Evolutionary conservation across 129 eudicot genomes (phyloP), one percentile per base, ranked within the genome.

Genomic region (Erigeron canadensis): DNA sequence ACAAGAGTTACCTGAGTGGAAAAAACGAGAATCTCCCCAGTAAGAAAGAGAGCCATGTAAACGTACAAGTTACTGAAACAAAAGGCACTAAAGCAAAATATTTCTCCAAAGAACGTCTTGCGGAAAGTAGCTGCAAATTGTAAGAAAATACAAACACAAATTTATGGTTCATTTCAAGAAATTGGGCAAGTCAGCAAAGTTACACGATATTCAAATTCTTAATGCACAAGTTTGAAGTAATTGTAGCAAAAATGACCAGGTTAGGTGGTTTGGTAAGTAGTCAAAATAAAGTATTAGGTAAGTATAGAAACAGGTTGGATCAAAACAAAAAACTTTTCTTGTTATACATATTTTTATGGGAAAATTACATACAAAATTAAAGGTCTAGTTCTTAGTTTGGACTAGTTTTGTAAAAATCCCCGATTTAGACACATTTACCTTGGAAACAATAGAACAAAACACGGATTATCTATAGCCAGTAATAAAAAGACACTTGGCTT

Each of bases 111-210:
- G 50, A 94, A 84, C 7, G 98, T 87, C 64, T 83, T 44, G 69
- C 60, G 2, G 97, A 82, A 40, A 94, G 93, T 75, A 94, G 91
- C 98, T 94, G 86, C 86, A 88, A n/a, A n/a, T n/a, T n/a, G n/a
- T n/a, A n/a, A n/a, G n/a, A n/a, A n/a, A 34, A 48, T 21, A 68
- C 46, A 78, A 64, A 73, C 65, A 43, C 23, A 54, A 58, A 55
- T 54, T n/a, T 10, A 22, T 13, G 4, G 10, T 59, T 75, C 53
- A 63, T 50, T 7, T 62, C 58, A 19, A 6, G 42, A 60, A 54
- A 46, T 38, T 39, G 5, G 39, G 42, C 8, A 44, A 28, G 6
- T 53, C 15, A 34, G 19, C 22, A 16, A 61, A 21, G 21, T 21
- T 54, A 21, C 41, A 71, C 40, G 5, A 50, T 50, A 50, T 50